Evolutionary conservation across 257 asterid species (phyloP), one percentile per base, ranked within the genome.

Genomic region (Scutellaria galericulata): DNA sequence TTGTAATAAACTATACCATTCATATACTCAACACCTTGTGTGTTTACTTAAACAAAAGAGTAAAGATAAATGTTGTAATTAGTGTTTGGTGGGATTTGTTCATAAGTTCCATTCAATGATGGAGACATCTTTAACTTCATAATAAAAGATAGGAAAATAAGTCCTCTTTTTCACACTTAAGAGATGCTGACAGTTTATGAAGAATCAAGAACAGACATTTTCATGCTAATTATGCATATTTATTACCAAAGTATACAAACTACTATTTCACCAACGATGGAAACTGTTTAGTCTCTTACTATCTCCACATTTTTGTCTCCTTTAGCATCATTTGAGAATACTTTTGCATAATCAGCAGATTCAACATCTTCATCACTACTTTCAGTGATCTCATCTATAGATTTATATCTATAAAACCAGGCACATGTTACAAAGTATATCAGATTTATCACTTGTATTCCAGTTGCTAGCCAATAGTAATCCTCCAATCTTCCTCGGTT

Each of bases 391-490:
- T 75, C 88, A 46, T 79, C 87, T 5, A 90, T 35, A 1, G 89
- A 84, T 71, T 90, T 90, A 68, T 78, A 82, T 35, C 41, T 83
- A 47, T 87, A 91, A 37, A 71, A 80, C 81, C 81, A 74, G 3
- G 97, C 94, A 78, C 94, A 86, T 9, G 68, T 61, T 2, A 79
- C 80, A 77, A 80, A 91, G 64, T 91, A 91, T 5, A 80, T 41
- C 44, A 89, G 65, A 61, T 89, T 91, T 10, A 89, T 35, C 0
- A 84, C 86, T 55, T 91, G 97, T 9, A 91, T 60, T 4, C 78
- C 92, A 2, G 87, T 76, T 46, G 87, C 87, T 4, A 87, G 83
- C 94, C 93, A 89, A 41, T 87, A 91, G 51, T 84, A 87, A 1
- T 91, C 79, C 20, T 89, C 96, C 73, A 91, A 67, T 56, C 78